Evolutionary conservation across 1,139 yeast species (phyloP), one percentile per base, ranked within the genome.

Genomic region (Hemisphaericaspora xylanilytica): DNA sequence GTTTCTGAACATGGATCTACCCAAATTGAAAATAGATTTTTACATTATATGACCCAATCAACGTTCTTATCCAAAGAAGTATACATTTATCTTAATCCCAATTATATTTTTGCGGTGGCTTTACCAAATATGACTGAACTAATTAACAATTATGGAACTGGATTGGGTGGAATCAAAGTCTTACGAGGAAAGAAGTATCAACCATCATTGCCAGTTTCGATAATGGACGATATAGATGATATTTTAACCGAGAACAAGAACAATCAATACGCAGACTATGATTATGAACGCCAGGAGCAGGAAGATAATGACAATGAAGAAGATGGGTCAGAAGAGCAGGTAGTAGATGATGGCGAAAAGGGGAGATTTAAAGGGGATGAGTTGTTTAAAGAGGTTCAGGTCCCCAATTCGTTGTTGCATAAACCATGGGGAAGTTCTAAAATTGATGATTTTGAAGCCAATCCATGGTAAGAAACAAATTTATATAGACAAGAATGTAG

Each of bases 201-300:
- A 52, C 92, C 94, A 2, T 64, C 76, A 16, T 59, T 85, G 38
- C 86, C 89, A 0, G 61, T 78, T 21, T 70, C 68, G 5, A 62
- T 83, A 3, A 61, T 78, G 42, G 94, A 85, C 54, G 78, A 73
- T 35, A 61, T 83, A 27, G 89, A 81, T 48, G 85, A 80, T 33
- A 69, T 82, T 5, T 48, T 69, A 35, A 50, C 63, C 8, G 60
- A 51, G 33, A 70, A 70, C 46, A 61, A 55, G 35, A 58, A 56
- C 32, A 55, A 52, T 39, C 49, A 52, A 25, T 44, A 56, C 29
- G 63, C 65, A 40, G 72, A 66, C 21, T 68, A 52, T 43, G 71
- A 66, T 36, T 61, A 65, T 43, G 70, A 65, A n/a, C 49, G 53
- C 5, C 48, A 50, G 2, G 46, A 48, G 3, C 50, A 52, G 1